Percentiles rank a stretch among this genome's conserved stretches.
Evolutionary conservation across 192 early-diverging fungal species (phyloP).

Genomic region (Podila clonocystis): DNA sequence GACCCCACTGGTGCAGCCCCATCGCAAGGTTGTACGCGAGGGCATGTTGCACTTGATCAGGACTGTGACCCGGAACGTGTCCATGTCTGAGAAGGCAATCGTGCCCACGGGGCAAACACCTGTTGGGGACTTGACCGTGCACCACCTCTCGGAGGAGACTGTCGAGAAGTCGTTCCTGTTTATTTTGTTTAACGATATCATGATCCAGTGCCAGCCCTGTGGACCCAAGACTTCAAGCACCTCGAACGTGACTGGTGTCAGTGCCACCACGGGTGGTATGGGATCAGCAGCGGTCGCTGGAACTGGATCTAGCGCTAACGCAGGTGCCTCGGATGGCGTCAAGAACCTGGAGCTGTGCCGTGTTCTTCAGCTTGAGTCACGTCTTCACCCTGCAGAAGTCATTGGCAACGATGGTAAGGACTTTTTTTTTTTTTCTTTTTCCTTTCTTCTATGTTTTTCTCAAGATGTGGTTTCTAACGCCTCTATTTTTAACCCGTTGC

Average conservation of each 20-base stretch:
- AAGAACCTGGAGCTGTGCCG: slow-evolving; percentile 36
- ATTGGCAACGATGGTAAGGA: slow-evolving; percentile 50
- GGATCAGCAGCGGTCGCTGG: not conserved
- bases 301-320: slow-evolving; percentile 1
- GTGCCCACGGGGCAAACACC: not conserved
- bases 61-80: slow-evolving; percentile 47
- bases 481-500: not conserved
- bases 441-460: not conserved
- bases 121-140: slow-evolving; percentile 22
- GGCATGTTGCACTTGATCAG: slow-evolving; percentile 60
- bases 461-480: not conserved
- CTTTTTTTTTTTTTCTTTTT: not conserved
- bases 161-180: slow-evolving; percentile 60
- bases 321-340: not conserved
- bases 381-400: slow-evolving; percentile 42
- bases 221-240: not conserved
- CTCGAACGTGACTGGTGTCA: not conserved
- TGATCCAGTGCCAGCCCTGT: slow-evolving; percentile 58
- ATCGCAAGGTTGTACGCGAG: slow-evolving; percentile 60
- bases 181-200: slow-evolving; percentile 71
- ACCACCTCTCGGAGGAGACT: slow-evolving; percentile 50
- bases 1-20: slow-evolving; percentile 59
- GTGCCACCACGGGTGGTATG: not conserved
- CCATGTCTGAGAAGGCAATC: slow-evolving; percentile 28
- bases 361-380: slow-evolving; percentile 44